Conservation (phyloP, 2,329 filamentous ascomycete species). For the Amauroascus verrucosus region DNA sequence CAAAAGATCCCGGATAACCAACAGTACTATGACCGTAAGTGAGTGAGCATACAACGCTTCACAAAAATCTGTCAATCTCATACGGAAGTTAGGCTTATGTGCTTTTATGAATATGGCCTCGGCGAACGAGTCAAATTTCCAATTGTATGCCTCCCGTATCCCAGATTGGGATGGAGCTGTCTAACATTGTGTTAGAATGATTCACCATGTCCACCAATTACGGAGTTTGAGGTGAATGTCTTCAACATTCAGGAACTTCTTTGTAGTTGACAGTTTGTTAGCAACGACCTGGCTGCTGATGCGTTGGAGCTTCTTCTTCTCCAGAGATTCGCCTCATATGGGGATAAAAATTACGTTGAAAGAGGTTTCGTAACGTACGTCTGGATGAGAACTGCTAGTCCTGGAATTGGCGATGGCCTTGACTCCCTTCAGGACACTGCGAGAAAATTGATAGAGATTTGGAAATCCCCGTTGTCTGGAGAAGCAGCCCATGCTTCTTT, state of each 20-base stretch:
- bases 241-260: conserved; percentile 29
- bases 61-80: background rate
- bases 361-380: conserved; percentile 57
- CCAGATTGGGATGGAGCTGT: background rate
- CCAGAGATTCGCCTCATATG: conserved; percentile 44
- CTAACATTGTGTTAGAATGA: conserved; percentile 32
- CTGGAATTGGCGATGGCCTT: conserved; percentile 27
- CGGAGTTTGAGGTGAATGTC: conserved; percentile 44
- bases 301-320: conserved; percentile 56
- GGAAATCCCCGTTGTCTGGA: conserved; percentile 43
- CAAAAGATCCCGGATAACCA: conserved; percentile 28
- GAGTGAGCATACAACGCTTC: background rate
- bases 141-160: conserved; percentile 33
- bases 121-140: conserved; percentile 54
- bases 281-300: conserved; percentile 31
- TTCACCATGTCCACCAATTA: conserved; percentile 58
- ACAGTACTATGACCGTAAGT: conserved; percentile 35
- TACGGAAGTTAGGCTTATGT: conserved; percentile 39
- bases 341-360: conserved; percentile 53
- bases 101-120: conserved; percentile 52
- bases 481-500: conserved; percentile 47
- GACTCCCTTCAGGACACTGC: conserved; percentile 20
- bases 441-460: conserved; percentile 34
- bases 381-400: conserved; percentile 49
- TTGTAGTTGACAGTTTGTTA: conserved; percentile 17